Conservation (phyloP, 805 yeast species). For the Diddensiella caesifluorescens region DNA sequence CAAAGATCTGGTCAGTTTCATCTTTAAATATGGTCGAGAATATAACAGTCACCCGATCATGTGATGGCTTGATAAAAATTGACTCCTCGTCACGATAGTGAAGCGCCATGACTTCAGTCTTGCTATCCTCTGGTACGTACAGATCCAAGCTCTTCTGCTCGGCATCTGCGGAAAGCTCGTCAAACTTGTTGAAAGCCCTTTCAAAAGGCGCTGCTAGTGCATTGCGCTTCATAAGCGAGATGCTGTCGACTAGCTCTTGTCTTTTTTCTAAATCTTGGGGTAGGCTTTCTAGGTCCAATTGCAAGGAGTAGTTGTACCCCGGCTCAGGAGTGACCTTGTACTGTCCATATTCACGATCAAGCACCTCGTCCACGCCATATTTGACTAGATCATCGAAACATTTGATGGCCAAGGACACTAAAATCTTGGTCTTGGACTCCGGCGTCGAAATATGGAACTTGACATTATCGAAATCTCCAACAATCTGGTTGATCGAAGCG, state of each 20-base stretch:
- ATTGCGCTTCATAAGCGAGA: conserved; percentile 76
- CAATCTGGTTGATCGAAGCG: conserved; percentile 66
- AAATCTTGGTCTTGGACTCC: conserved; percentile 57
- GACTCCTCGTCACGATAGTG: conserved; percentile 92
- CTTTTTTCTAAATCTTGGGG: conserved; percentile 42
- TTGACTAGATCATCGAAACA: conserved; percentile 68
- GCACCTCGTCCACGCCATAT: conserved; percentile 46
- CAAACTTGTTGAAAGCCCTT: conserved; percentile 75
- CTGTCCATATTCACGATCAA: conserved; percentile 45
- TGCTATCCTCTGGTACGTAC: conserved; percentile 39
- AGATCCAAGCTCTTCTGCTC: conserved; percentile 35
- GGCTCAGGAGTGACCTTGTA: conserved; percentile 55
- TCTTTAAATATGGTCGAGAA: conserved; percentile 93
- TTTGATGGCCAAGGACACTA: conserved; percentile 66
- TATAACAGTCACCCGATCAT: conserved; percentile 94
- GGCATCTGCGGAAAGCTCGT: conserved; percentile 44
- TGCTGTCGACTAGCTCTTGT: conserved; percentile 49
- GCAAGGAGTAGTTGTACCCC: conserved; percentile 77
- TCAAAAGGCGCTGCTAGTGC: conserved; percentile 92
- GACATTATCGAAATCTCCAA: conserved; percentile 94
- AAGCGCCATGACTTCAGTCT: conserved; percentile 59
- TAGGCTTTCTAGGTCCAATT: conserved; percentile 51
- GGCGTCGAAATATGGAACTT: conserved; percentile 91
- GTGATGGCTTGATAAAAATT: conserved; percentile 83
- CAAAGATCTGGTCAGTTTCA: conserved; percentile 76